Evolutionary conservation across 345 rosid genomes (phyloP).

Genomic region (Eucalyptus cloeziana): DNA sequence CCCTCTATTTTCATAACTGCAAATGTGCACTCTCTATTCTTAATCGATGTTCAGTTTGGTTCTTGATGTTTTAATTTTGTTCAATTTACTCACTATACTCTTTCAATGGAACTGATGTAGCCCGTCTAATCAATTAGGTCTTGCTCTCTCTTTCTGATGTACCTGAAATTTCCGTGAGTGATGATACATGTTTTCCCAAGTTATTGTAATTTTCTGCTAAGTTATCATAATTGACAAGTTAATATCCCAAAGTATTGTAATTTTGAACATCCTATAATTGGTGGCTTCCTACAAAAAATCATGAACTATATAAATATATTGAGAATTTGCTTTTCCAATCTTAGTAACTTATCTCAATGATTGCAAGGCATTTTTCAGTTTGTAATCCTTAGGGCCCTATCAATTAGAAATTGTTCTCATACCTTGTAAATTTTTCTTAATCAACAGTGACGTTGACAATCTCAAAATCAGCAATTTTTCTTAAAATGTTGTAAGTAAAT

Average conservation of each 20-base stretch:
- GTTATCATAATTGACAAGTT: too few species aligned
- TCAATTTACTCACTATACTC: background rate
- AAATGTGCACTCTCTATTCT: background rate
- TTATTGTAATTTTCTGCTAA: too few species aligned
- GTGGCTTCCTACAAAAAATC: background rate
- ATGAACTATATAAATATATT: background rate
- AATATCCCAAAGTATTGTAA: background rate
- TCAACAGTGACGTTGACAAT: background rate
- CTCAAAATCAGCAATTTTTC: background rate
- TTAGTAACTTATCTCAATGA: background rate
- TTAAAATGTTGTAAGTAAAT: background rate
- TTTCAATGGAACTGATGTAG: background rate
- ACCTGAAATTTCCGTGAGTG: too few species aligned
- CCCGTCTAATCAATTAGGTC: too few species aligned
- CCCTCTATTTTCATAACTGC: background rate
- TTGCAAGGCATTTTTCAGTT: background rate
- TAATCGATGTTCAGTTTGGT: background rate
- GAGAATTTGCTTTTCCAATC: background rate
- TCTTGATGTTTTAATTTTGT: background rate
- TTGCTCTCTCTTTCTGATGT: too few species aligned
- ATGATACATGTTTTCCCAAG: too few species aligned
- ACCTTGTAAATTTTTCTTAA: background rate
- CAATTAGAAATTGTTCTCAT: background rate
- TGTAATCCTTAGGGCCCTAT: background rate
- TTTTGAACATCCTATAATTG: background rate